Evolutionary conservation across 805 yeast genomes (phyloP).

Genomic region (Sugiyamaella marilandica): DNA sequence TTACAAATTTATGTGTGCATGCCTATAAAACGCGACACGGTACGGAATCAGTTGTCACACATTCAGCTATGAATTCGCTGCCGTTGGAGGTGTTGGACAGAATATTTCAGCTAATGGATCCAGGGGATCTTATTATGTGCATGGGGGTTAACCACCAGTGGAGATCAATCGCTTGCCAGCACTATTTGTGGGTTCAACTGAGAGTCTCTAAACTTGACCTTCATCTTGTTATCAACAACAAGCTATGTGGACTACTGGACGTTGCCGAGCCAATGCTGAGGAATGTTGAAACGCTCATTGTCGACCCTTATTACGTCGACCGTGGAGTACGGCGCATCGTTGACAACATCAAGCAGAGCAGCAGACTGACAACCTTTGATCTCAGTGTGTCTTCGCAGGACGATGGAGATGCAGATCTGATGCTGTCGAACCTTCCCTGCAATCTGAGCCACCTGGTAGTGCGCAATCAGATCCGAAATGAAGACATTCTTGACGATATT

Average conservation of each 20-base stretch:
- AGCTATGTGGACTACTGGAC: background rate
- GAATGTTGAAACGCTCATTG: background rate
- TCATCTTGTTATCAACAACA: background rate
- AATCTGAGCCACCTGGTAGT: background rate
- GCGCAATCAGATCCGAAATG: background rate
- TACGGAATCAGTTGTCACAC: too few species aligned
- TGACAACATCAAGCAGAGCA: background rate
- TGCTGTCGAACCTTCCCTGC: background rate
- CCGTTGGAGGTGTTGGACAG: slow-evolving; percentile 16
- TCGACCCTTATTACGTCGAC: background rate
- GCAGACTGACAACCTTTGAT: background rate
- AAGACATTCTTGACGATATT: background rate
- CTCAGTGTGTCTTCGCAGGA: background rate
- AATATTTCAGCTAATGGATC: slow-evolving; percentile 12
- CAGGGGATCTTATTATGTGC: slow-evolving; percentile 12
- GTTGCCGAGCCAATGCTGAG: background rate
- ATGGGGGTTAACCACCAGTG: slow-evolving; percentile 9
- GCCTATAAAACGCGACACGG: background rate
- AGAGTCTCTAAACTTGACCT: slow-evolving; percentile 4
- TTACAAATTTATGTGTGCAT: background rate
- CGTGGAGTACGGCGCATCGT: background rate
- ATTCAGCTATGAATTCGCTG: background rate
- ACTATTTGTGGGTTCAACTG: slow-evolving; percentile 10
- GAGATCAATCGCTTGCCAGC: slow-evolving; percentile 10
- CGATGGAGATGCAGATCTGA: background rate